A percentile compares a stretch with the other conserved stretches of the same genome.
These are phyloP conservation scores for Logfia minima DNA, from an alignment of 129 eudicot species.

Conservation along the genomic window DNA sequence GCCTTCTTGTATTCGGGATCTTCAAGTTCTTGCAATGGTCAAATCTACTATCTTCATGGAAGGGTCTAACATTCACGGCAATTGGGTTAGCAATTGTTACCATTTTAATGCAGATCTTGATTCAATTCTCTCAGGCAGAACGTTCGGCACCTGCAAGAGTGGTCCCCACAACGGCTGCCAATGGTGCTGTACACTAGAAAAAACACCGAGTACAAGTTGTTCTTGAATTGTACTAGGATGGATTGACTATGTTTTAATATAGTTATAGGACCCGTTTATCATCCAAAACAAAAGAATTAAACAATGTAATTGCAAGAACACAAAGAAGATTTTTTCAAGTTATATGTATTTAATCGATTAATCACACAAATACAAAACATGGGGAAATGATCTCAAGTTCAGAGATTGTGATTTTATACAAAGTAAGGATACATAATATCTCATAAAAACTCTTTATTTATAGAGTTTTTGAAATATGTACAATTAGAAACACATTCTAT, in stretches of 20 bases:
- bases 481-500: too few relatives aligned
- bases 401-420: too few relatives aligned
- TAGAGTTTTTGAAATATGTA: too few relatives aligned
- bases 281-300: too few relatives aligned
- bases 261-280: too few relatives aligned
- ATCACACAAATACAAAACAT: too few relatives aligned
- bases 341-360: too few relatives aligned
- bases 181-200: slow-evolving; percentile 33
- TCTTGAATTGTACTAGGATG: slow-evolving; percentile 1
- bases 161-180: slow-evolving; percentile 43
- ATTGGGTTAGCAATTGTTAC: slow-evolving; percentile 53
- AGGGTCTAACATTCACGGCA: slow-evolving; percentile 57
- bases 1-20: slow-evolving; percentile 46
- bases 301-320: too few relatives aligned
- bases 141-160: slow-evolving; percentile 74
- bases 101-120: slow-evolving; percentile 74
- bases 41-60: slow-evolving; percentile 75
- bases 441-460: too few relatives aligned
- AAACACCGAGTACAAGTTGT: slow-evolving; percentile 32
- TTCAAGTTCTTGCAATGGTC: slow-evolving; percentile 65
- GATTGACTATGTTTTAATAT: slow-evolving; percentile 12
- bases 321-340: too few relatives aligned
- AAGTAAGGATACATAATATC: too few relatives aligned
- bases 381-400: too few relatives aligned
- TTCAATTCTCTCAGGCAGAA: slow-evolving; percentile 78